Percentiles rank a stretch among this genome's conserved stretches.
These are phyloP conservation scores for Naganishia vishniacii DNA, from an alignment of 768 basidiomycete species.

Conservation along the genomic window DNA sequence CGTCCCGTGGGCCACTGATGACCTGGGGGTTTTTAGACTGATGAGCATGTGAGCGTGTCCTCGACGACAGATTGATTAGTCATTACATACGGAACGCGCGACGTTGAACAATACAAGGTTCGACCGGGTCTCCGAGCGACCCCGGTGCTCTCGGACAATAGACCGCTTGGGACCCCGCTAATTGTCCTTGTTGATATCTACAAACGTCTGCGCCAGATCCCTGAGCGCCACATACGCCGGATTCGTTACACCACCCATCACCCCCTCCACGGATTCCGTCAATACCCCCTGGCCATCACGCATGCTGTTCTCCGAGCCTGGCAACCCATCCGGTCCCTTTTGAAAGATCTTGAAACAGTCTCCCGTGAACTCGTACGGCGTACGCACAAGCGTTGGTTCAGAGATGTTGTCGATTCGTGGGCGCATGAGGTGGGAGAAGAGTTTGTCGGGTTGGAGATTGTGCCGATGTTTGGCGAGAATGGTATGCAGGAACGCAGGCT, in stretches of 20 bases:
- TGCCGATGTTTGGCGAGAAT: constrained; percentile 49
- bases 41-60: no score
- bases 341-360: constrained; percentile 39
- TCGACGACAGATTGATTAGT: no score
- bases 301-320: constrained; percentile 32
- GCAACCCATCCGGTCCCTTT: constrained; percentile 41
- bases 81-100: no score
- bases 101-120: no score
- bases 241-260: constrained; percentile 30
- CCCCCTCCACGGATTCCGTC: constrained; percentile 31
- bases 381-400: constrained; percentile 38
- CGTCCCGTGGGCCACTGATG: no score
- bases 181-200: constrained; percentile 32
- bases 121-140: no score
- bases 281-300: constrained; percentile 42
- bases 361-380: constrained; percentile 40
- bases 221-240: constrained; percentile 34
- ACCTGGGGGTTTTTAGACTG: no score
- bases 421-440: constrained; percentile 40
- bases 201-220: constrained; percentile 35
- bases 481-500: constrained; percentile 48
- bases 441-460: constrained; percentile 37
- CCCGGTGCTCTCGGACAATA: no score
- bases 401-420: constrained; percentile 38
- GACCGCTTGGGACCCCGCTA: no score